phyloP scores from a whole-genome alignment of 306 rosid genomes.

The Cicer bijugum region DNA sequence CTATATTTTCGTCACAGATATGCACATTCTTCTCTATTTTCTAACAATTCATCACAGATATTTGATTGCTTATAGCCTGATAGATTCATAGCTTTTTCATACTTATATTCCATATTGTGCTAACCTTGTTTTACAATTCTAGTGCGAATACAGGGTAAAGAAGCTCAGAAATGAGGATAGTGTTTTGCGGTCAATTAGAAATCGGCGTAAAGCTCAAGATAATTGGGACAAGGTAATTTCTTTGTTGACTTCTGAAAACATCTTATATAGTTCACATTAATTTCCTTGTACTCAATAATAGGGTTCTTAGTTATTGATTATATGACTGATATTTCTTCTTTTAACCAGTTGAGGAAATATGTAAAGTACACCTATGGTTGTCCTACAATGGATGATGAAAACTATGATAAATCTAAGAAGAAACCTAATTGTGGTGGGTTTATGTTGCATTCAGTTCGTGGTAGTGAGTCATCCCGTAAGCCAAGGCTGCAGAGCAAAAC shows the following conservation, averaged over 20 bases:
- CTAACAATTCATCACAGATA: neutral
- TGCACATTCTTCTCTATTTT: neutral
- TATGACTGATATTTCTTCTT: slow-evolving; percentile 41
- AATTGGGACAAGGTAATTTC: slow-evolving; percentile 85
- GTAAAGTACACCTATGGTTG: slow-evolving; percentile 81
- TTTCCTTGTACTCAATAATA: slow-evolving; percentile 30
- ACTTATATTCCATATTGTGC: slow-evolving; percentile 27
- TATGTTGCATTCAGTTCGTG: slow-evolving; percentile 50
- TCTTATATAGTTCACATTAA: slow-evolving; percentile 23
- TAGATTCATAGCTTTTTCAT: slow-evolving; percentile 23
- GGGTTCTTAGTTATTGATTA: slow-evolving; percentile 36
- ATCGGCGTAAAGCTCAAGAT: slow-evolving; percentile 76
- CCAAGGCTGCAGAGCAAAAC: slow-evolving; percentile 52
- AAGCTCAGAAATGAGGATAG: slow-evolving; percentile 82
- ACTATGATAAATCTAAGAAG: slow-evolving; percentile 38
- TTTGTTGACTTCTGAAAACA: slow-evolving; percentile 32
- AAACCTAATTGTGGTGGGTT: slow-evolving; percentile 56
- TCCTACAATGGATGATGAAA: slow-evolving; percentile 55
- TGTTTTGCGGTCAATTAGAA: slow-evolving; percentile 68
- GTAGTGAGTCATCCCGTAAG: slow-evolving; percentile 58
- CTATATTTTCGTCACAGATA: neutral
- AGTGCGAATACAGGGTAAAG: slow-evolving; percentile 87
- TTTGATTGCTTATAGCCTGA: slow-evolving; percentile 23
- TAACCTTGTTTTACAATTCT: slow-evolving; percentile 43
- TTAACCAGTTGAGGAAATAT: slow-evolving; percentile 87